Conservation (phyloP, 169 alveolate species). For the Plasmodium adleri region DNA sequence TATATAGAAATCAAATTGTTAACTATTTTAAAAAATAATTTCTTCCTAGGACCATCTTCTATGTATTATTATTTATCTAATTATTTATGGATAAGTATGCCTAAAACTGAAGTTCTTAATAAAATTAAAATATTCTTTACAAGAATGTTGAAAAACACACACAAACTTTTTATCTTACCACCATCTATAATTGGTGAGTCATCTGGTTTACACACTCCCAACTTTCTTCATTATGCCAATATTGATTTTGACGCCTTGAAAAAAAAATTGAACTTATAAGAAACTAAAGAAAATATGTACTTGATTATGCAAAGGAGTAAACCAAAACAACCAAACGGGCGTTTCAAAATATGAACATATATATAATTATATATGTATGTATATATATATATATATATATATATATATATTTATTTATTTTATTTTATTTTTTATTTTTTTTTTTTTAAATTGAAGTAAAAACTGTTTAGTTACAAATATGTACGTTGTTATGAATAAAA, state of each 20-base stretch:
- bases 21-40: constrained; percentile 53
- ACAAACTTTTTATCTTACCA: constrained; percentile 66
- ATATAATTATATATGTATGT: no score
- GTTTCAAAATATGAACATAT: no score
- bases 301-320: no score
- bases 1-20: constrained; percentile 59
- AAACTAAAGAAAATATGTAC: no score
- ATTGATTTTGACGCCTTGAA: constrained; percentile 20
- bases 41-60: constrained; percentile 57
- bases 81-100: constrained; percentile 56
- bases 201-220: constrained; percentile 25
- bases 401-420: no score
- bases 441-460: background rate
- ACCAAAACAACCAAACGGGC: no score
- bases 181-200: constrained; percentile 43
- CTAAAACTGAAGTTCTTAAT: constrained; percentile 5
- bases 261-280: background rate
- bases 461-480: no score
- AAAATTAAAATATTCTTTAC: constrained; percentile 52
- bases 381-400: no score
- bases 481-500: no score
- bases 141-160: constrained; percentile 31
- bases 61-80: constrained; percentile 46
- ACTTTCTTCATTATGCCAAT: constrained; percentile 17
- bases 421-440: background rate